Base-by-base conservation (phyloP, 2,329 filamentous ascomycete species). In the Graphiopsis chlorocephala region DNA sequence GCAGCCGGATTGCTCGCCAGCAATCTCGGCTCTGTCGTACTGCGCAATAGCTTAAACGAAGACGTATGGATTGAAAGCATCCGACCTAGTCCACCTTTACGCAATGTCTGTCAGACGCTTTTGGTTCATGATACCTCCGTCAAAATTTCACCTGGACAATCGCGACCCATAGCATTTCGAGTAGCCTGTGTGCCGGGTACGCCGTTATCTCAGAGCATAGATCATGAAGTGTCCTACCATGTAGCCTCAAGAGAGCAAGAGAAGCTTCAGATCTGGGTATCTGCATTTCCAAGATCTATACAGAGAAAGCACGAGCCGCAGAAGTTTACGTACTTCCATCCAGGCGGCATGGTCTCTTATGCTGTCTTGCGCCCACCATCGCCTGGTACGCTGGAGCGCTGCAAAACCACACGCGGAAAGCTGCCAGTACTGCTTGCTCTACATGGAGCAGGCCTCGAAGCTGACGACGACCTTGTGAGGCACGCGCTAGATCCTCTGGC, bases 361-460 rank as follows among this genome's bases (percentile, higher is more conserved):
- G 82, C 84, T 12, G 82, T 86, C 66, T 74, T 87, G 45, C 78
- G 83, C n/a, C 79, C 85, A 28, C 85, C 85, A 11, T 80, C 82
- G 0, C 67, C 70, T 42, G 78, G 79, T 64, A 75, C 75, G 17
- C 72, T 72, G 5, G 77, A 62, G 8, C 15, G 12, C 12, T 64
- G 61, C 29, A 35, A 55, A 65, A 75, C 61, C 28, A 61, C 64
- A 65, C 68, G 71, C 15, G 63, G 65, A 10, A 71, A 68, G 2
- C 68, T 84, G 11, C 84, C 85, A 6, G 71, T 87, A 3, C 72
- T 87, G 15, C 68, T 87, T 23, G 76, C 74, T 29, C 74, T 87
- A 17, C 85, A 87, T 73, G 85, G 85, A 14, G 85, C 85, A 33
- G 85, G 85, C 0, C 73, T 87, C 12, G 84, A 87, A 66, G 84